Percentiles rank a stretch among this genome's conserved stretches.
Conservation (phyloP, 176 grass and related monocot species). For the Thalia dealbata region DNA sequence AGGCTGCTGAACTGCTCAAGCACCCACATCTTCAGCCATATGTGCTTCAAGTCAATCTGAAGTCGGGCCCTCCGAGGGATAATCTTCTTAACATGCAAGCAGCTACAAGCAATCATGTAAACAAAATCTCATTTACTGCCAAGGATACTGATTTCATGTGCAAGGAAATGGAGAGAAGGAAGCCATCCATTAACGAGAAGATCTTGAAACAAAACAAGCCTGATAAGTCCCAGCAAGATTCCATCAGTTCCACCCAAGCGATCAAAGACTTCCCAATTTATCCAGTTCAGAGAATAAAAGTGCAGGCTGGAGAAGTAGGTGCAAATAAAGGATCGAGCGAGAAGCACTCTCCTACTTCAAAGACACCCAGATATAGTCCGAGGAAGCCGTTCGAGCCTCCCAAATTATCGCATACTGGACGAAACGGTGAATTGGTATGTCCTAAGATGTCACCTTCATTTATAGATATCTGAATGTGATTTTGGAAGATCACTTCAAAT, state of each 20-base stretch:
- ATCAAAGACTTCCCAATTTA: conserved; percentile 51
- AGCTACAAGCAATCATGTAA: conserved; percentile 43
- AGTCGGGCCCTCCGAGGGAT: not conserved
- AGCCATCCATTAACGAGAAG: conserved; percentile 54
- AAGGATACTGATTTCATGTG: conserved; percentile 32
- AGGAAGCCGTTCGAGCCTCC: conserved; percentile 45
- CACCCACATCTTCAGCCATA: conserved; percentile 11
- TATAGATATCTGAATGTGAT: not conserved
- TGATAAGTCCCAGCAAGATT: conserved; percentile 34
- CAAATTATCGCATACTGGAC: conserved; percentile 42
- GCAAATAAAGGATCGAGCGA: conserved; percentile 44
- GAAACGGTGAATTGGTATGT: conserved; percentile 49
- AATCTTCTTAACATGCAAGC: conserved; percentile 31
- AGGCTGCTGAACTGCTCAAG: conserved; percentile 17
- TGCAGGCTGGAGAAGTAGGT: conserved; percentile 44
- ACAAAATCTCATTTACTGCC: conserved; percentile 61
- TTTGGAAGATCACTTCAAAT: not conserved
- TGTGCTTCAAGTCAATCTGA: conserved; percentile 8
- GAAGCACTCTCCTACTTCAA: conserved; percentile 39
- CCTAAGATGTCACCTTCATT: not conserved
- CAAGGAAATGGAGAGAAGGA: conserved; percentile 46
- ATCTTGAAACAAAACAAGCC: conserved; percentile 49
- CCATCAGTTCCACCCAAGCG: conserved; percentile 45
- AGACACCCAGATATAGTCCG: conserved; percentile 44
- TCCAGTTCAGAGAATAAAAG: conserved; percentile 36